Evolutionary conservation across 75 land plant genomes (phyloP).

Genomic region (Chamaecyparis obtusa): DNA sequence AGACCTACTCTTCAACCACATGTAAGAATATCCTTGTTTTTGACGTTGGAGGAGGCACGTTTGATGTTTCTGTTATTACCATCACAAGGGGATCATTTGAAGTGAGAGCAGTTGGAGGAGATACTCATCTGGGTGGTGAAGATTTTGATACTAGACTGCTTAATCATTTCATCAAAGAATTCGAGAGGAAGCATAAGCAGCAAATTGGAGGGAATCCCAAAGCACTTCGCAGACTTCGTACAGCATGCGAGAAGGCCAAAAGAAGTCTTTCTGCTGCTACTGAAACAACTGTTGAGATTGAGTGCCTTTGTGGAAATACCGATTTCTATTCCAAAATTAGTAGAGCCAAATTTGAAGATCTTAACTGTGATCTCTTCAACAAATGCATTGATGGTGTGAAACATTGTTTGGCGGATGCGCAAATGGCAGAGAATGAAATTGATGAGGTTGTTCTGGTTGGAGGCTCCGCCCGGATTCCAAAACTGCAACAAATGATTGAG

Average conservation of each 20-base stretch:
- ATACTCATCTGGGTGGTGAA: no score
- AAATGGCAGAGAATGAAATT: slow-evolving; percentile 4
- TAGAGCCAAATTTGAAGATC: slow-evolving; percentile 19
- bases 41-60: slow-evolving; percentile 17
- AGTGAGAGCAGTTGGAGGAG: no score
- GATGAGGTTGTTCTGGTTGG: slow-evolving; percentile 34
- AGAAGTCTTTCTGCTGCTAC: slow-evolving; percentile 30
- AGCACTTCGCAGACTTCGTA: slow-evolving; percentile 31
- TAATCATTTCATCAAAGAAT: slow-evolving; percentile 23
- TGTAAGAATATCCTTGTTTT: slow-evolving; percentile 8
- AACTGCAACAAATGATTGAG: slow-evolving; percentile 34
- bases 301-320: slow-evolving; percentile 23
- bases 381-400: slow-evolving; percentile 41
- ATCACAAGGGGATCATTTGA: slow-evolving; percentile 8
- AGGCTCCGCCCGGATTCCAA: slow-evolving; percentile 41
- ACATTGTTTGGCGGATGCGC: slow-evolving; percentile 28
- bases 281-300: slow-evolving; percentile 36
- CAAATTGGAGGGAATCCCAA: slow-evolving; percentile 27
- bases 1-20: slow-evolving; percentile 32
- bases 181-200: slow-evolving; percentile 28
- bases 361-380: slow-evolving; percentile 23
- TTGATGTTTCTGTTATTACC: slow-evolving; percentile 14
- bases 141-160: slow-evolving; percentile 25
- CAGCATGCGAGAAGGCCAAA: slow-evolving; percentile 42
- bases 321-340: slow-evolving; percentile 23